These are phyloP conservation scores for Dipodascus geniculatus DNA, from an alignment of 805 yeast species.

Conservation along the genomic window DNA sequence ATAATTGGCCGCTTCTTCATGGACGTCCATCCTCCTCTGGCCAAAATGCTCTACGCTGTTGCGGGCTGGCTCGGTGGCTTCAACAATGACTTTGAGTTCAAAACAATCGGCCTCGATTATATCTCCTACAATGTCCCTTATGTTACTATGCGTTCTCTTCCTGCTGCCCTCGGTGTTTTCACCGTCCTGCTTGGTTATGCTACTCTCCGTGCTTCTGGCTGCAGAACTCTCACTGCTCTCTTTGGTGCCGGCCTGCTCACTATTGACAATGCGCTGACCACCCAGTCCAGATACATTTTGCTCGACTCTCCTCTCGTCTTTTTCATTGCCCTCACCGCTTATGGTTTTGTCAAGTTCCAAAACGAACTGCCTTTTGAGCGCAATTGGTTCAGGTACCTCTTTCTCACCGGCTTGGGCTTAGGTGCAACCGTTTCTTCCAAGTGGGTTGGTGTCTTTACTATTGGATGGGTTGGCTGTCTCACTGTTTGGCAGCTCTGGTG, in stretches of 20 bases:
- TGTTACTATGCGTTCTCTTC: slow-evolving; percentile 43
- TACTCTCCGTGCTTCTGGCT: slow-evolving; percentile 44
- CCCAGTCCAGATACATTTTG: slow-evolving; percentile 45
- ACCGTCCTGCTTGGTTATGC: slow-evolving; percentile 42
- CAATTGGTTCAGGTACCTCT: slow-evolving; percentile 42
- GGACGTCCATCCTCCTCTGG: slow-evolving; percentile 66
- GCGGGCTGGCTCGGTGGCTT: slow-evolving; percentile 42
- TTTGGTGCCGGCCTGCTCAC: slow-evolving; percentile 40
- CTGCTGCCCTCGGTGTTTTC: slow-evolving; percentile 43
- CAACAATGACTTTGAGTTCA: slow-evolving; percentile 35
- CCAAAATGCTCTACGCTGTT: slow-evolving; percentile 44
- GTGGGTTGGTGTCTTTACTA: slow-evolving; percentile 58
- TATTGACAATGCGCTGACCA: slow-evolving; percentile 54
- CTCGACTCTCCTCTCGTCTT: slow-evolving; percentile 35
- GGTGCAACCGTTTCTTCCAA: slow-evolving; percentile 54
- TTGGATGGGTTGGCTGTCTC: slow-evolving; percentile 48
- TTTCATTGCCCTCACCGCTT: slow-evolving; percentile 35
- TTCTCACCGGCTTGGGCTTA: slow-evolving; percentile 35
- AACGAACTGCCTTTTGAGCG: slow-evolving; percentile 32
- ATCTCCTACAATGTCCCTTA: slow-evolving; percentile 34
- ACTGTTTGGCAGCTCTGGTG: slow-evolving; percentile 50
- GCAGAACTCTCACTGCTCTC: slow-evolving; percentile 38
- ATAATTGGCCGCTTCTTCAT: slow-evolving; percentile 49
- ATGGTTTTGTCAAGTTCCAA: slow-evolving; percentile 39
- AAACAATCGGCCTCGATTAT: slow-evolving; percentile 36